Conservation (phyloP, 106 monocot genomes). For the Alisma plantagoaquatica region DNA sequence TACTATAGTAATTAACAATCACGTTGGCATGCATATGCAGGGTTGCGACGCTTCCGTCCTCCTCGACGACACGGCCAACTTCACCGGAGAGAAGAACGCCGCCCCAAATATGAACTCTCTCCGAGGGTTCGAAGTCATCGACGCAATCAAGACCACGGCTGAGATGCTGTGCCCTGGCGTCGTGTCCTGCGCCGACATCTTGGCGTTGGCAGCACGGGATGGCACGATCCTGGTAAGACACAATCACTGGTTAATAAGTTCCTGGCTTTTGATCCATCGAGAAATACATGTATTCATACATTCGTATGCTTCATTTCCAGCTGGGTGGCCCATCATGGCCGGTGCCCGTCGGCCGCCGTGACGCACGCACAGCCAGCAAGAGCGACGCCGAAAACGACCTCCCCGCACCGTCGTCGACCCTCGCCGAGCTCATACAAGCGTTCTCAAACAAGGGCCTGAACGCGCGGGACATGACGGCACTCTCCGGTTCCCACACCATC, state of each 20-base stretch:
- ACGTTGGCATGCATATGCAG: conserved; percentile 4
- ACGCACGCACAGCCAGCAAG: conserved; percentile 4
- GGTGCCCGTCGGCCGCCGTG: background rate
- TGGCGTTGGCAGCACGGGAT: conserved; percentile 32
- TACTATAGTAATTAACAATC: too few species aligned
- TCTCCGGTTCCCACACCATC: conserved; percentile 23
- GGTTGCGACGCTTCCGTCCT: conserved; percentile 33
- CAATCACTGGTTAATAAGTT: too few species aligned
- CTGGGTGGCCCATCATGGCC: conserved; percentile 1
- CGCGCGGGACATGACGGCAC: conserved; percentile 14
- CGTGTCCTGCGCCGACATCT: conserved; percentile 51
- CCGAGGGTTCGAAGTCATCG: conserved; percentile 17
- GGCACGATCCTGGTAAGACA: too few species aligned
- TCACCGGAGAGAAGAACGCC: conserved; percentile 22
- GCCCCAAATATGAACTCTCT: conserved; percentile 14
- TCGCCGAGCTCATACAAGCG: conserved; percentile 6
- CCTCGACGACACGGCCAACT: conserved; percentile 1
- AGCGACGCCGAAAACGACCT: conserved; percentile 6
- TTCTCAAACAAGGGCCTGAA: conserved; percentile 14
- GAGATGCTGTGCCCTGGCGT: conserved; percentile 29
- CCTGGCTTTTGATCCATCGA: too few species aligned
- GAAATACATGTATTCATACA: too few species aligned
- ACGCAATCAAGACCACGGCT: conserved; percentile 20
- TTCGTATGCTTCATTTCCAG: too few species aligned
- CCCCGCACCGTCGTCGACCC: conserved; percentile 5